phyloP scores from a whole-genome alignment of 179 eudicot genomes.

The Silene noctiflora region DNA sequence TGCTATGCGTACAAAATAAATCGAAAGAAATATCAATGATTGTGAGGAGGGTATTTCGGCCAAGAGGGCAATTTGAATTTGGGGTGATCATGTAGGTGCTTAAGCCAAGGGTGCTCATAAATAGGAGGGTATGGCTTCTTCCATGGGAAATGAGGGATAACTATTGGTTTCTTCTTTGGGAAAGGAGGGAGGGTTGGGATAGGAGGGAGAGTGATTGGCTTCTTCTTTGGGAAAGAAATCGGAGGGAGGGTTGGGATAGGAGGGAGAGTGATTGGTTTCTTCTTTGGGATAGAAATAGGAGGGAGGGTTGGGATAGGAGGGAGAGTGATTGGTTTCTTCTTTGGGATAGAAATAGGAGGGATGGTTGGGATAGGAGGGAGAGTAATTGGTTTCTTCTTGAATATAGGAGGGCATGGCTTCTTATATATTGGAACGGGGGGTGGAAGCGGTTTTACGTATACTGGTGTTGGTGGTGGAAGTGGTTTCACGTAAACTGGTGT shows the following conservation, averaged over 20 bases:
- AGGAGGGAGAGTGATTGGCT: slow-evolving; percentile 18
- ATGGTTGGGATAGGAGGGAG: slow-evolving; percentile 21
- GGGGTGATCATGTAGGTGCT: slow-evolving; percentile 14
- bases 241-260: slow-evolving; percentile 25
- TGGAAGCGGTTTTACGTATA: slow-evolving; percentile 20
- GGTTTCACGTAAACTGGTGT: background rate
- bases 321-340: slow-evolving; percentile 16
- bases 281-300: slow-evolving; percentile 15
- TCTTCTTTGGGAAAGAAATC: slow-evolving; percentile 17
- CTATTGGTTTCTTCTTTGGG: slow-evolving; percentile 12
- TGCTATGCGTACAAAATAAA: slow-evolving; percentile 1
- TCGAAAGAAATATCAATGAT: slow-evolving; percentile 5
- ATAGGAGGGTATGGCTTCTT: slow-evolving; percentile 28
- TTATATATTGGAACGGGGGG: background rate
- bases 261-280: slow-evolving; percentile 17
- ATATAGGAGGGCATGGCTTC: slow-evolving; percentile 27
- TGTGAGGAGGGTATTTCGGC: slow-evolving; percentile 8
- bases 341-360: slow-evolving; percentile 22
- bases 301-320: slow-evolving; percentile 27
- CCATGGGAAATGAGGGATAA: slow-evolving; percentile 16
- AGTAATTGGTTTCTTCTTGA: slow-evolving; percentile 17
- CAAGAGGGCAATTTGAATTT: slow-evolving; percentile 17
- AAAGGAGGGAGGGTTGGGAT: slow-evolving; percentile 27
- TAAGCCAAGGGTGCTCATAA: slow-evolving; percentile 20
- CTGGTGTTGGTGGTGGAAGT: slow-evolving; percentile 19